Evolutionary conservation across 2,329 filamentous ascomycete species (phyloP), one percentile per base, ranked within the genome.

Genomic region (Cercospora sojina): DNA sequence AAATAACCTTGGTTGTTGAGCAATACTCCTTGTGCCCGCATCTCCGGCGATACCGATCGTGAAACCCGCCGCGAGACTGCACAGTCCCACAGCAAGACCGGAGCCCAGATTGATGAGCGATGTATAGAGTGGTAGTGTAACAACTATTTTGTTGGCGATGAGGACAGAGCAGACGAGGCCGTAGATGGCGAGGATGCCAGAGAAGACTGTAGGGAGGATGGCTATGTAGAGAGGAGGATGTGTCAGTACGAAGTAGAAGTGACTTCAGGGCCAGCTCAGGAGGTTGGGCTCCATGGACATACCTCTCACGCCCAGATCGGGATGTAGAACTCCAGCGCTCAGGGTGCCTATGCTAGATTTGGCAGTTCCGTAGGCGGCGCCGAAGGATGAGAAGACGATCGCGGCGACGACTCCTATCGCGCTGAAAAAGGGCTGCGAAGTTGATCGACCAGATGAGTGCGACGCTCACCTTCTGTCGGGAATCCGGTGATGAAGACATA

Each of bases 291-390:
- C 2, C 6, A 1, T 10, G 20, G 9, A 49, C 4, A 13, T 51
- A 51, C 20, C 47, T 29, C 66, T 63, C 8, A 70, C 61, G 29
- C 67, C 64, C n/a, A 70, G 43, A 25, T 69, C 60, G 23, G 69
- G 65, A 29, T 66, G 69, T 2, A 71, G 27, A 18, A 68, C 53
- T 1, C 62, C 64, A 20, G 67, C 63, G 12, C 59, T 41, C 31
- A 69, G 64, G 35, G 58, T 59, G n/a, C 69, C 69, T n/a, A 64
- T 18, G 53, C 56, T 61, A 31, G 67, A 68, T 41, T 71, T 71
- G 20, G 69, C 67, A 0, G 65, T 71, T 18, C 65, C 67, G 49
- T 71, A 71, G 20, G 67, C 62, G 23, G 67, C 67, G 61, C 67
- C 69, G 47, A 51, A 51, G 32, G 63, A 66, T 27, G 62, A 64